Evolutionary conservation across 768 basidiomycete species (phyloP), one percentile per base, ranked within the genome.

Genomic region (Cyathus striatus): DNA sequence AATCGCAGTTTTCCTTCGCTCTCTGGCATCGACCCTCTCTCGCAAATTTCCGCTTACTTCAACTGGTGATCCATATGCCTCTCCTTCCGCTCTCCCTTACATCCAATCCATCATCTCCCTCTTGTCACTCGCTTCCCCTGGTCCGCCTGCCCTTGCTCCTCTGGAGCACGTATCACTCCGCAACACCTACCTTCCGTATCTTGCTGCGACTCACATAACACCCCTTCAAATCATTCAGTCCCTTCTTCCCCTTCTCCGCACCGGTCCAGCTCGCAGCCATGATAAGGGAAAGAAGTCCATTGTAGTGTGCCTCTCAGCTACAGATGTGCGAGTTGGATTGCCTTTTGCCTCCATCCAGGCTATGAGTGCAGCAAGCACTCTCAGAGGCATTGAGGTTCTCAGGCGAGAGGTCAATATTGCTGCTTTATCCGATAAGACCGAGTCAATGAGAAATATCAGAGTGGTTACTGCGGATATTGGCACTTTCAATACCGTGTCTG

Each of bases 71-170:
- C 90, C 91, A 2, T 88, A 82, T 57, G 78, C 73, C 18, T 70
- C 83, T 0, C 78, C 82, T 18, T 66, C 79, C 21, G 62, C 80
- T 14, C 73, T 81, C 54, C 80, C 86, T 2, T 79, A 86, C 60
- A 71, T 94, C 34, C 81, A 87, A 49, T 84, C 88, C 17, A 68
- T 91, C 50, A 73, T 94, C 51, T 90, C 86, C 33, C 71, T 90
- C 23, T 73, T 90, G 48, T 74, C 82, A 40, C 70, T 90, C 24
- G 59, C 66, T 17, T 50, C 61, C 25, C 54, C 74, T 12, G 54
- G 63, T 3, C 48, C 68, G n/a, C 38, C 64, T 48, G 60, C 72
- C 23, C 60, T 70, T 50, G 78, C 81, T 2, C 87, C 88, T 0
- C 62, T 90, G 17, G 87, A 90, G 56, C 81, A 83, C 48, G 64